A percentile compares a stretch with the other conserved stretches of the same genome.
These are phyloP conservation scores for Trifolium subterraneum DNA, from an alignment of 306 rosid genomes.

Conservation along the genomic window DNA sequence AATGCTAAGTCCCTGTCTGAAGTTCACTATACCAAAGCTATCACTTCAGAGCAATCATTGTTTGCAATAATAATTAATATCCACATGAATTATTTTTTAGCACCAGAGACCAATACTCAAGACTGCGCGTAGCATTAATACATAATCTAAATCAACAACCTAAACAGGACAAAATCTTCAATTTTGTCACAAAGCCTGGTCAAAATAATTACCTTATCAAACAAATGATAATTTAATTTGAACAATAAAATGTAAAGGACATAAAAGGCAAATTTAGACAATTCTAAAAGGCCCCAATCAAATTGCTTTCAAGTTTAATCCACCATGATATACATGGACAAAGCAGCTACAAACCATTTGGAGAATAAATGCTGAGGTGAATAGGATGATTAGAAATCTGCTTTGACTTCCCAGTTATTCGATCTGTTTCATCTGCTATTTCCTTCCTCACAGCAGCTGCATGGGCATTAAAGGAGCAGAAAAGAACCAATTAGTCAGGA, in stretches of 20 bases:
- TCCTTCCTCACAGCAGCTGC: constrained; percentile 95
- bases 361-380: constrained; percentile 98
- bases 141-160: constrained; percentile 11
- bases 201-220: not conserved
- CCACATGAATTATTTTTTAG: not conserved
- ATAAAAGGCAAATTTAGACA: not conserved
- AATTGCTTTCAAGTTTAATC: constrained; percentile 27
- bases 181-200: not conserved
- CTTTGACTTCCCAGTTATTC: constrained; percentile 91
- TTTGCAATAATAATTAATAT: constrained; percentile 3
- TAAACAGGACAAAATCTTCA: not conserved
- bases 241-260: not conserved
- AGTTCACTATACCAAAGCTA: not conserved
- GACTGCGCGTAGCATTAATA: not conserved
- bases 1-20: not conserved
- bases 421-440: constrained; percentile 96
- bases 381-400: constrained; percentile 91
- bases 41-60: not conserved
- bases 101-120: not conserved
- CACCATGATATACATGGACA: constrained; percentile 23
- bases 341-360: constrained; percentile 72
- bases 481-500: constrained; percentile 25
- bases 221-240: constrained; percentile 2
- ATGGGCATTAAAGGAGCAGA: constrained; percentile 32
- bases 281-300: constrained; percentile 15